Evolutionary conservation across 805 yeast genomes (phyloP).

Genomic region (Candida tammaniensis): DNA sequence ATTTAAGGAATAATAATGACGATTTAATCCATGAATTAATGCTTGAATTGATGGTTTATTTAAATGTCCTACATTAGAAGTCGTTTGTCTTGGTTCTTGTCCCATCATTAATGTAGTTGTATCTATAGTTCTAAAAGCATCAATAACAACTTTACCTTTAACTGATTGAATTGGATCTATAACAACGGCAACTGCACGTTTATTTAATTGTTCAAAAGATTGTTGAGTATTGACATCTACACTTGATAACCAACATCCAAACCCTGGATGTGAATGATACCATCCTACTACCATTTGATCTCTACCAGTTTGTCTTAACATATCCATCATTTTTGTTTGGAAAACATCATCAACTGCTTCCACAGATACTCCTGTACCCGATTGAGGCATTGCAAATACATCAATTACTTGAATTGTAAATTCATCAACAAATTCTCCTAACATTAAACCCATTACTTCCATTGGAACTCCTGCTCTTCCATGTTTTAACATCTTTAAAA

Average conservation of each 20-base stretch:
- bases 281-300: constrained; percentile 99
- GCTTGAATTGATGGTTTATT: constrained; percentile 98
- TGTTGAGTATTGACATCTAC: constrained; percentile 98
- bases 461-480: constrained; percentile 88
- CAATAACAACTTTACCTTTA: constrained; percentile 97
- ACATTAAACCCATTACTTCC: constrained; percentile 94
- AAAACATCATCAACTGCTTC: constrained; percentile 99
- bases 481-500: constrained; percentile 94
- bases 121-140: constrained; percentile 93
- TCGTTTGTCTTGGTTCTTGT: constrained; percentile 96
- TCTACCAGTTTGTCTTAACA: constrained; percentile 98
- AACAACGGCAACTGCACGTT: constrained; percentile 96
- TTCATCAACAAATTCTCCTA: constrained; percentile 97
- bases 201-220: constrained; percentile 93
- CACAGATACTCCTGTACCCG: constrained; percentile 97
- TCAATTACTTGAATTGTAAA: constrained; percentile 96
- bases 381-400: constrained; percentile 99
- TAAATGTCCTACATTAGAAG: constrained; percentile 91
- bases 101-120: constrained; percentile 88
- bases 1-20: constrained; percentile 93
- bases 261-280: constrained; percentile 99
- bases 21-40: constrained; percentile 91
- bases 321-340: constrained; percentile 99
- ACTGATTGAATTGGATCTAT: constrained; percentile 98
- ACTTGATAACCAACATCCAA: constrained; percentile 98